Percentiles rank a stretch among this genome's conserved stretches.
Conservation (phyloP, 1,284 basidiomycete genomes). For the Sporisorium sorghi region DNA sequence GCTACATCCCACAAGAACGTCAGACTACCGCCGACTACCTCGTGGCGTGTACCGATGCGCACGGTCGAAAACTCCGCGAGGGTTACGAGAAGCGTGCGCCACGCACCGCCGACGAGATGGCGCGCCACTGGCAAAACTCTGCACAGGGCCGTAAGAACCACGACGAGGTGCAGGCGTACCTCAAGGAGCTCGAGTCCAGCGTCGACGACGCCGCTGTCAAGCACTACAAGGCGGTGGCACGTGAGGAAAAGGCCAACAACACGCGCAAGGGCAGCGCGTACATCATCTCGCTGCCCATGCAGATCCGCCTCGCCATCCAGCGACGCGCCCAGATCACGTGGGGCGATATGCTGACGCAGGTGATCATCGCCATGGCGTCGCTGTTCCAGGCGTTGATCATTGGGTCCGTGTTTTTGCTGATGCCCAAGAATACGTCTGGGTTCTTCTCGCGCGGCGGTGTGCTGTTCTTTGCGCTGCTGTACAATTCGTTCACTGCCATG, state of each 20-base stretch:
- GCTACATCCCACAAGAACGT: conserved; percentile 54
- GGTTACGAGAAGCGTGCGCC: conserved; percentile 72
- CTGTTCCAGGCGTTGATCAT: conserved; percentile 60
- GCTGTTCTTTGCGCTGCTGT: conserved; percentile 71
- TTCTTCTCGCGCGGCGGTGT: conserved; percentile 62
- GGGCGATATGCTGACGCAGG: conserved; percentile 50
- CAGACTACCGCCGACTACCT: conserved; percentile 72
- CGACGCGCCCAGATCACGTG: conserved; percentile 60
- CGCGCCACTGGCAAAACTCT: conserved; percentile 59
- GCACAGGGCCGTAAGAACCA: no score
- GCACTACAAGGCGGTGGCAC: no score
- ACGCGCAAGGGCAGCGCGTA: conserved; percentile 52
- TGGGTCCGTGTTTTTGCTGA: conserved; percentile 58
- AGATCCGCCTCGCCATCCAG: conserved; percentile 53
- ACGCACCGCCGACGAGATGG: conserved; percentile 57
- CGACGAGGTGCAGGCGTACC: no score
- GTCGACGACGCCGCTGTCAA: no score
- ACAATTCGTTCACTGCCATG: conserved; percentile 66
- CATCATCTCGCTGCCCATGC: conserved; percentile 56
- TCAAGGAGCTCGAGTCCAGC: conserved; percentile 48
- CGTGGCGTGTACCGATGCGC: conserved; percentile 75
- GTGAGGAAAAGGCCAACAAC: conserved; percentile 62
- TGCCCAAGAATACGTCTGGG: conserved; percentile 44
- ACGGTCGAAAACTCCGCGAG: conserved; percentile 74
- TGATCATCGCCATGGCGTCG: conserved; percentile 59